phyloP scores from a whole-genome alignment of 805 yeast genomes.

The Teunomyces tritomae region DNA sequence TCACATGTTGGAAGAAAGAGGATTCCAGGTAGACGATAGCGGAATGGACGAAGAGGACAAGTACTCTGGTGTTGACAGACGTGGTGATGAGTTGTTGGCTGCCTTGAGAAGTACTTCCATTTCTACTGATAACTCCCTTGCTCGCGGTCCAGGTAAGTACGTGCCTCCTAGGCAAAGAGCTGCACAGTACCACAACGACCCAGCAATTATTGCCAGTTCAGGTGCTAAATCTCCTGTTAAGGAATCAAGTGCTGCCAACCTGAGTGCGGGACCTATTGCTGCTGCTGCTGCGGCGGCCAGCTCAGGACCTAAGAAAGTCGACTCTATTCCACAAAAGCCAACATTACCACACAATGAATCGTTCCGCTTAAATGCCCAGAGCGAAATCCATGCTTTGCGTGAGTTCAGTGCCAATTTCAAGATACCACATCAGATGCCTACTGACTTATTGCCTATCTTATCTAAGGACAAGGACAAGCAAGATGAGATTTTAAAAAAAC shows the following conservation, averaged over 20 bases:
- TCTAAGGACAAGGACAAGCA: slow-evolving; percentile 67
- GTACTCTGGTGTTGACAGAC: slow-evolving; percentile 86
- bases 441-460: slow-evolving; percentile 65
- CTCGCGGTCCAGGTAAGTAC: slow-evolving; percentile 39
- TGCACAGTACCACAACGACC: slow-evolving; percentile 55
- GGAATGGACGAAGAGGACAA: slow-evolving; percentile 95
- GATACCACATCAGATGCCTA: slow-evolving; percentile 58
- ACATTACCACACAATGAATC: slow-evolving; percentile 29
- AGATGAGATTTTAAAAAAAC: slow-evolving; percentile 52
- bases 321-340: slow-evolving; percentile 32
- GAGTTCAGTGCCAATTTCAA: slow-evolving; percentile 82
- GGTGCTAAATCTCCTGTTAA: slow-evolving; percentile 21
- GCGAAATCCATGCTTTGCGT: slow-evolving; percentile 65
- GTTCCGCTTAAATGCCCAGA: slow-evolving; percentile 48
- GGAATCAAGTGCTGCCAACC: neutral
- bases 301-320: slow-evolving; percentile 17
- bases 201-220: slow-evolving; percentile 61
- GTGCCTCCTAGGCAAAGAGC: slow-evolving; percentile 58
- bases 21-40: slow-evolving; percentile 69
- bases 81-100: slow-evolving; percentile 50
- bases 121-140: slow-evolving; percentile 9
- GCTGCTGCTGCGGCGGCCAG: too few species aligned
- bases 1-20: slow-evolving; percentile 92
- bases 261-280: too few species aligned
- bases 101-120: slow-evolving; percentile 36